Conservation (phyloP, 2,329 filamentous ascomycete genomes). For the Hymenoscyphus scutula region DNA sequence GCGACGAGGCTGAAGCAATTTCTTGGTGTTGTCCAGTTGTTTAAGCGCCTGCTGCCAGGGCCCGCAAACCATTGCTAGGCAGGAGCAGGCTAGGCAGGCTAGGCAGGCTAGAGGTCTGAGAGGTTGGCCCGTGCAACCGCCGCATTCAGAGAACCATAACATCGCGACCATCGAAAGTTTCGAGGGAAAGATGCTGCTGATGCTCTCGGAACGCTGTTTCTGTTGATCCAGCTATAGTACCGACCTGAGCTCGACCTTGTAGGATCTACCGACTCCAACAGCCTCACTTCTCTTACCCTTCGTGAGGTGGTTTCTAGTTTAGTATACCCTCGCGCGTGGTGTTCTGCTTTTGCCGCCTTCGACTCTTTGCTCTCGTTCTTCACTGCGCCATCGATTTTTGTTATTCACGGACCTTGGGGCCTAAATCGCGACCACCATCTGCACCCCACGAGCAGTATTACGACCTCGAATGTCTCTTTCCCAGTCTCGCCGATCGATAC, state of each 20-base stretch:
- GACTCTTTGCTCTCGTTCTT: constrained; percentile 12
- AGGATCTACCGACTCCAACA: neutral
- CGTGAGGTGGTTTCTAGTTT: neutral
- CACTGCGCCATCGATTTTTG: constrained; percentile 12
- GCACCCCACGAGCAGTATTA: neutral
- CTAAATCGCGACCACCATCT: neutral
- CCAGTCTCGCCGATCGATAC: neutral
- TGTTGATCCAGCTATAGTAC: neutral
- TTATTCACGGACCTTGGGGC: constrained; percentile 5
- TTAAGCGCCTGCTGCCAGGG: neutral
- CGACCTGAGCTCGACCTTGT: neutral
- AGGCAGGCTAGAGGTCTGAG: neutral
- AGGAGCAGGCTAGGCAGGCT: neutral
- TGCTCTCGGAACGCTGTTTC: neutral
- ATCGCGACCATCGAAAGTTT: constrained; percentile 23
- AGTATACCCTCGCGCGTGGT: neutral
- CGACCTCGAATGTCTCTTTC: constrained; percentile 9
- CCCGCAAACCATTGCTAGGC: neutral
- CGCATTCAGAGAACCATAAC: constrained; percentile 30
- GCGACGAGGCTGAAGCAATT: neutral
- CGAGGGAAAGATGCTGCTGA: neutral
- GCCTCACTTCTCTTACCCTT: neutral
- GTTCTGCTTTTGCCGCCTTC: neutral
- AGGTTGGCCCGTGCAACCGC: constrained; percentile 8
- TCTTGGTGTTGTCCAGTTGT: neutral